Conservation (phyloP, 305 asterid genomes). For the Rubia tinctorum region DNA sequence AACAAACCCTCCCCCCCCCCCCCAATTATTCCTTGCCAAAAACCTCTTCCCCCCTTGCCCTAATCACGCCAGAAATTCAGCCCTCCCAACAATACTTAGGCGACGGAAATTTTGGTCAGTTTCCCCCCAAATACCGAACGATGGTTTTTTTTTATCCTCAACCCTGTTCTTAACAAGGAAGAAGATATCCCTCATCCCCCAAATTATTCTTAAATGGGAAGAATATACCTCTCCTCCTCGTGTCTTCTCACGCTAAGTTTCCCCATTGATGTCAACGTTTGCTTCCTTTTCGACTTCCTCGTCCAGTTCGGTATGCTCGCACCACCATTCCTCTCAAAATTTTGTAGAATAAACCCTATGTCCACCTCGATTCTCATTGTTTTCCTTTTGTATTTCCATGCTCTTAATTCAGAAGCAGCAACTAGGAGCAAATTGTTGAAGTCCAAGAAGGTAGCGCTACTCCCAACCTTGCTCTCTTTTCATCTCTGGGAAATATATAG, state of each 20-base stretch:
- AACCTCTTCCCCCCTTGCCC: no score
- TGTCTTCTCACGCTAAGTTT: conserved; percentile 19
- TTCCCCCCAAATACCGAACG: no score
- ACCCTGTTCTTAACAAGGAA: no score
- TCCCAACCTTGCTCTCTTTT: conserved; percentile 67
- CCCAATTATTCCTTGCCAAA: no score
- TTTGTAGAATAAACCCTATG: neutral
- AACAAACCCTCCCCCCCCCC: no score
- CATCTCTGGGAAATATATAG: neutral
- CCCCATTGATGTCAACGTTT: conserved; percentile 77
- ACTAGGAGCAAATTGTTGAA: conserved; percentile 48
- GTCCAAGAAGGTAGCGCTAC: conserved; percentile 88
- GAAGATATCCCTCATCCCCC: no score
- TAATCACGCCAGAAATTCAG: no score
- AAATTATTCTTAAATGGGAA: no score
- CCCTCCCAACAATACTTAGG: no score
- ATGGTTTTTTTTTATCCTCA: no score
- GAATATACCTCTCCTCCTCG: no score
- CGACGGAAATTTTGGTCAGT: no score
- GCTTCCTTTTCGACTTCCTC: conserved; percentile 92
- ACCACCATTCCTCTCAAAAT: neutral
- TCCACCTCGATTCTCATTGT: conserved; percentile 14
- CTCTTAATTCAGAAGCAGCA: conserved; percentile 30
- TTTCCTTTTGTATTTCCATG: neutral
- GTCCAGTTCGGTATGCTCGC: conserved; percentile 66